Evolutionary conservation across 2,329 filamentous ascomycete species (phyloP), one percentile per base, ranked within the genome.

Genomic region (Pyricularia sp.): DNA sequence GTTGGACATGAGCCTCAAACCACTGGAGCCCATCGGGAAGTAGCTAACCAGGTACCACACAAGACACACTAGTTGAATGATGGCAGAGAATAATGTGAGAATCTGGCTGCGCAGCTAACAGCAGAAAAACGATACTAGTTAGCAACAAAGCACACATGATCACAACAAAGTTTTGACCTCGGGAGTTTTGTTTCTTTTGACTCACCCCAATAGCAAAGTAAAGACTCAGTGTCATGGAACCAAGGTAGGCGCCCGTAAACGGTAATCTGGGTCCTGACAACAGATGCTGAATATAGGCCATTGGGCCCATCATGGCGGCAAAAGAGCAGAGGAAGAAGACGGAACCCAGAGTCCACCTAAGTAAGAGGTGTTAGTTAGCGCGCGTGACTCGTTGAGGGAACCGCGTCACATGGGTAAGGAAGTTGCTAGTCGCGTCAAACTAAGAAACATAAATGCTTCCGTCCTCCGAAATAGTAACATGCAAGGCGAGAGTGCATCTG

Each of bases 1-100:
- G 3, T 88, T 89, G 63, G 93, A 92, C 69, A 93, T 93, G 73
- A 97, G 88, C 70, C 94, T 90, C 72, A 99, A 81, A 61, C 95
- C 93, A 69, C 90, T 92, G 69, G 92, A 92, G 59, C 95, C 95
- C 94, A 98, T 97, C 30, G 95, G 95, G 76, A 98, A 98, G 79
- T 99, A 99, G 80, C 92, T 97, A 79, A 98, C 89, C 65, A 97
- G 85, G 81, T 98, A 98, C 94, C 94, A 98, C 65, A 92, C 72
- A 72, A 98, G 83, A 71, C 91, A 92, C 68, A 90, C 89, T 68
- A 98, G 84, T 78, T 99, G 95, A 73, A 94, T 82, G 70, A 97
- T 85, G 71, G 92, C 89, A 26, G 93, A 91, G 72, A 97, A 82
- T 68, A 98, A 83, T 20, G 95, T 98, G 72, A 98, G 87, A 71